Base-by-base conservation (phyloP, 1,284 basidiomycete genomes). In the Porogramme epimiltina region DNA sequence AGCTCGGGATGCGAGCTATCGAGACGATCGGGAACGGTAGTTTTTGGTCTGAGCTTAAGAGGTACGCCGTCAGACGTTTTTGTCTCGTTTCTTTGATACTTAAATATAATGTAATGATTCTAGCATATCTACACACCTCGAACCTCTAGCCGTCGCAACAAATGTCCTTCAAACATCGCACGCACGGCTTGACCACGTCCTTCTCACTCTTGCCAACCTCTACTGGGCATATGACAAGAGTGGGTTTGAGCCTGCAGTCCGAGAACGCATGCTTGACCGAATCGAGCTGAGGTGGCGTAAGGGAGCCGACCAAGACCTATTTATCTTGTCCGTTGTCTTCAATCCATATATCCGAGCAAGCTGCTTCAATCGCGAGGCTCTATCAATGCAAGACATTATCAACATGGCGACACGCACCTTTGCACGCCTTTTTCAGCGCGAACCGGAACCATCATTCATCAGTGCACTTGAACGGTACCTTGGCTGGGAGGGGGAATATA, bases 1-100 rank as follows among this genome's bases (percentile, higher is more conserved):
- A n/a, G n/a, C 59, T 53, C 13, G 62, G 58, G 4, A n/a, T 33
- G 22, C 42, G 48, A 23, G 48, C 63, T 25, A 38, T 59, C 3
- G 36, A 28, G 13, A 56, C 49, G 1, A 47, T 67, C 13, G 38
- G 61, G 6, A 46, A 64, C 34, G 19, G 31, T 2, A 11, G 46
- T 2, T 67, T 68, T 42, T 70, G 67, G 66, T 13, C 3, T 3
- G 15, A 40, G 3, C 47, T 58, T 26, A 23, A 22, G 8, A 6
- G 48, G 53, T 55, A 33, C 11, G 47, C 28, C 3, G 11, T 33
- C 4, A 25, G 37, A 22, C 24, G 20, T 4, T 26, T 15, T 2
- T 20, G 18, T 36, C 11, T 19, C 25, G n/a, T n/a, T n/a, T n/a
- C n/a, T n/a, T n/a, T n/a, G n/a, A n/a, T n/a, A n/a, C n/a, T n/a